Base-by-base conservation (phyloP, 345 rosid species). In the Brassica carinata region DNA sequence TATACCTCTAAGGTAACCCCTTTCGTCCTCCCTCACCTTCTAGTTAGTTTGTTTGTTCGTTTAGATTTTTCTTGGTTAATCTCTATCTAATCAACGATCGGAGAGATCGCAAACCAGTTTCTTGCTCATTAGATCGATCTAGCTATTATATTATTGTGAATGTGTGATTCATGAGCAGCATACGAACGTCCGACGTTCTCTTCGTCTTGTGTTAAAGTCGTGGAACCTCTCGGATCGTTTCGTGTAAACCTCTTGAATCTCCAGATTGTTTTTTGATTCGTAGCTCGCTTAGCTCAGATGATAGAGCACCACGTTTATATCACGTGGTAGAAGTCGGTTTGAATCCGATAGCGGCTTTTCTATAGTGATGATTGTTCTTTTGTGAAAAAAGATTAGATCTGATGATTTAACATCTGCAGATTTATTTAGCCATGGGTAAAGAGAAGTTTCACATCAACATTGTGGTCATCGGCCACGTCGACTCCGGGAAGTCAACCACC, bases 381-480 rank as follows among this genome's bases (percentile, higher is more conserved):
- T 19, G 23, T 19, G 23, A 19, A 19, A 19, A 19, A 59, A 17
- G 36, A 17, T 7, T 23, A 8, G 2, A 23, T 61, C 6, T 23
- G 1, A 58, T 58, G 2, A 0, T 45, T 59, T 15, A 0, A 17
- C 3, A 11, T 19, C n/a, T 78, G 66, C 76, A 78, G 81, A 9
- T 71, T 31, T 11, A 0, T 69, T 69, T 4, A 40, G 29, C 72
- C 58, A 90, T 90, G 95, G 95, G 95, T 74, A 91, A 91, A 74
- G 96, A 91, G 77, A 91, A 91, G 88, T 48, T 79, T 74, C 96
- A 91, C 74, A 90, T 90, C 79, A 90, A 79, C 85, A 90, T 90
- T 36, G 95, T 90, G 88, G 95, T 90, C 79, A 90, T 90, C 36
- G 95, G 95, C 69, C 95, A 90, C 36, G 92, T 90, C 76, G 95